These are phyloP conservation scores for Pichia eremophila DNA, from an alignment of 805 yeast genomes.

Conservation along the genomic window DNA sequence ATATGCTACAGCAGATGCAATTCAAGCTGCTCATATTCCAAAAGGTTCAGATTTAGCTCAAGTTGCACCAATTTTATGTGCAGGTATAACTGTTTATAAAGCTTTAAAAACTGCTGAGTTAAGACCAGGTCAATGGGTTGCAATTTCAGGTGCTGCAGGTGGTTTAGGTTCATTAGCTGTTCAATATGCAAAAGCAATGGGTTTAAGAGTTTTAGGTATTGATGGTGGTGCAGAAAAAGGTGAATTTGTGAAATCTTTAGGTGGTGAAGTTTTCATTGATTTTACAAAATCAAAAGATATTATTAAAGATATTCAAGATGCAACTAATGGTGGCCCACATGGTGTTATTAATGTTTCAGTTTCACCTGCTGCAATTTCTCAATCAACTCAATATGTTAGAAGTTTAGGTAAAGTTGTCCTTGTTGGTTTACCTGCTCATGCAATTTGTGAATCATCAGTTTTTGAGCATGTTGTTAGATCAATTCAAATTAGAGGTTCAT, in stretches of 20 bases:
- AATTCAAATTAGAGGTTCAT: conserved; percentile 69
- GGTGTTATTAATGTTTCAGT: conserved; percentile 63
- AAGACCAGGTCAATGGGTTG: conserved; percentile 73
- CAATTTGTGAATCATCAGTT: conserved; percentile 61
- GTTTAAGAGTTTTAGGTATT: conserved; percentile 60
- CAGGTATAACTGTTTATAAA: conserved; percentile 87
- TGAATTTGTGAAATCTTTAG: conserved; percentile 40
- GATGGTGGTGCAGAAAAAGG: conserved; percentile 70
- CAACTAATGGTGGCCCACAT: conserved; percentile 50
- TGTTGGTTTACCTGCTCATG: conserved; percentile 75
- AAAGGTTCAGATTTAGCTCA: conserved; percentile 64
- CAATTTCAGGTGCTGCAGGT: conserved; percentile 75
- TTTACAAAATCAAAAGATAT: conserved; percentile 36
- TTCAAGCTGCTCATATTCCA: conserved; percentile 78
- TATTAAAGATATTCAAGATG: conserved; percentile 30
- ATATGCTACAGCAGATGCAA: conserved; percentile 81
- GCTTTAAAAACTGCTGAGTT: conserved; percentile 74
- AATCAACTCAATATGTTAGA: conserved; percentile 52
- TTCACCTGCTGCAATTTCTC: conserved; percentile 42
- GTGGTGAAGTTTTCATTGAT: conserved; percentile 59
- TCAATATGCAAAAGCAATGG: conserved; percentile 74
- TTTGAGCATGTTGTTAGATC: conserved; percentile 69
- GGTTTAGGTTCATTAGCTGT: conserved; percentile 73
- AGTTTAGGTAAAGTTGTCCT: conserved; percentile 52
- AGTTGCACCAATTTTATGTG: conserved; percentile 78